Base-by-base conservation (phyloP, 192 early-diverging fungal species). In the Gaertneriomyces sp. region DNA sequence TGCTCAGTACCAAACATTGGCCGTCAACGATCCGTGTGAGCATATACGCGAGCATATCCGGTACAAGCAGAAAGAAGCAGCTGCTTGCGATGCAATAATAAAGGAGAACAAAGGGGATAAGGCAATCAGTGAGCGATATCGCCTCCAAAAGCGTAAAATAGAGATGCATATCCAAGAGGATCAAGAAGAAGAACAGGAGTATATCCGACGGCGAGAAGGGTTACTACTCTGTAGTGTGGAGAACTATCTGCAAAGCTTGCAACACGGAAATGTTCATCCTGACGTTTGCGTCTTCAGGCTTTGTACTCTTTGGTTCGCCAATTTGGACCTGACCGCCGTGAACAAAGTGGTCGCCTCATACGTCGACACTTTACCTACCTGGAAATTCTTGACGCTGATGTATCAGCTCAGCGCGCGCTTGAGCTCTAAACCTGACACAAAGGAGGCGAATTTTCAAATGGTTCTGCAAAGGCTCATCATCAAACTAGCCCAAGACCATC, bases 231-330 rank as follows among this genome's bases (percentile, higher is more conserved):
- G 69, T 55, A 60, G 51, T 25, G 63, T 81, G 40, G 74, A 78
- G 47, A 81, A 73, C 51, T 82, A 81, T 49, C 40, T 81, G 43
- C 8, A 73, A 10, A 71, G 66, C 14, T 47, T 82, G 39, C 42
- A 64, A 41, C 57, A 67, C 50, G 73, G 72, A 4, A 44, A 70
- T 16, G 33, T n/a, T 11, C 64, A 80, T 46, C 63, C 33, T 14
- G 81, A 80, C 53, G 47, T 75, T 19, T 60, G 61, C 41, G 81
- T 81, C 17, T 82, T 82, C 58, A 61, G 78, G 45, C 44, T 82
- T 6, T 74, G 70, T 46, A 63, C 79, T 6, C 56, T 82, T 6
- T 82, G 81, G 81, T 76, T 82, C 57, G 74, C 71, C 1, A 81
- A 82, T 42, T 11, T 58, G 12, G n/a, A 53, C 4, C 60, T 58